Evolutionary conservation across 106 monocot genomes (phyloP).

Genomic region (Chionographis japonica): DNA sequence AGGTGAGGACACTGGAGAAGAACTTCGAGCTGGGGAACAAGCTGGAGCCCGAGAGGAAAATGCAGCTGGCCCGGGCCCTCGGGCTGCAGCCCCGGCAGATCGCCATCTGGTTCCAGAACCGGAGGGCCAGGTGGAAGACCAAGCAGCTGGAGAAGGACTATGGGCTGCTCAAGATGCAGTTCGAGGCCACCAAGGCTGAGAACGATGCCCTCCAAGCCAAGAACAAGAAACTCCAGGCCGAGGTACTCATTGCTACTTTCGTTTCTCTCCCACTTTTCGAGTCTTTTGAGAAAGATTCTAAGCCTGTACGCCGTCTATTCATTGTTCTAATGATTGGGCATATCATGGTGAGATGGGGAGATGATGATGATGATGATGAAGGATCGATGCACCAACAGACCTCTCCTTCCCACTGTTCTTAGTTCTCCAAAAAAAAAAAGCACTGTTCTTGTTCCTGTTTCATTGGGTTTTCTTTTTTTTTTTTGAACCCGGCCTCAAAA

Average conservation of each 20-base stretch:
- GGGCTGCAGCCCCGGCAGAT: slow-evolving; percentile 81
- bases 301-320: too few relatives aligned
- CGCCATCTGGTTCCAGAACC: slow-evolving; percentile 92
- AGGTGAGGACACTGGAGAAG: slow-evolving; percentile 83
- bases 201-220: slow-evolving; percentile 68
- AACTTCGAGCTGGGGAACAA: slow-evolving; percentile 88
- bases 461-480: too few relatives aligned
- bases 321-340: too few relatives aligned
- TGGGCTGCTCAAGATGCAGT: slow-evolving; percentile 67
- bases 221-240: slow-evolving; percentile 77
- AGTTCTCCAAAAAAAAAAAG: too few relatives aligned
- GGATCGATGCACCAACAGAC: too few relatives aligned
- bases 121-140: slow-evolving; percentile 91
- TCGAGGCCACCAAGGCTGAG: slow-evolving; percentile 53
- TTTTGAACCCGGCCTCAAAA: too few relatives aligned
- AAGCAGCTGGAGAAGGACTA: slow-evolving; percentile 87
- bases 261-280: slow-evolving; percentile 1
- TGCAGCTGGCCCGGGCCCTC: slow-evolving; percentile 68
- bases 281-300: slow-evolving; percentile 26
- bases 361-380: too few relatives aligned
- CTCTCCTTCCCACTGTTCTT: too few relatives aligned
- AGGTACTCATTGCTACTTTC: slow-evolving; percentile 37
- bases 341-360: too few relatives aligned
- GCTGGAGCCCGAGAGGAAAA: slow-evolving; percentile 87
- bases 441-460: too few relatives aligned